Evolutionary conservation across 1,139 yeast species (phyloP).

Genomic region (Chernovozyma sophiae-reginae): DNA sequence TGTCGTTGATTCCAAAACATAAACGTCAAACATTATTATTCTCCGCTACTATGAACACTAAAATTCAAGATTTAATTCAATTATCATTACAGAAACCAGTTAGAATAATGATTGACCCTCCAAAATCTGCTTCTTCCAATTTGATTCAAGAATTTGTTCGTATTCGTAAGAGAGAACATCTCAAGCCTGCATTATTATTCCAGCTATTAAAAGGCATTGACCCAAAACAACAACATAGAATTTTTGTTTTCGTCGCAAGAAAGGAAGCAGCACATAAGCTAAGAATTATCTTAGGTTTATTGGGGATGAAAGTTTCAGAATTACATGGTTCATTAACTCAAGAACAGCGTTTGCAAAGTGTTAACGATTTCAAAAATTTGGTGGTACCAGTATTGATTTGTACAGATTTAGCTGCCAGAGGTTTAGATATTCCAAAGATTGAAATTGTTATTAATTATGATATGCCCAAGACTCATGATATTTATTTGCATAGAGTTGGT

Average conservation of each 20-base stretch:
- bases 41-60: slow-evolving; percentile 97
- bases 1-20: slow-evolving; percentile 73
- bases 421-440: slow-evolving; percentile 96
- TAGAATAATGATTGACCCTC: slow-evolving; percentile 93
- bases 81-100: slow-evolving; percentile 87
- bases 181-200: slow-evolving; percentile 79
- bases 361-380: slow-evolving; percentile 75
- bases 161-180: slow-evolving; percentile 80
- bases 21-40: slow-evolving; percentile 91
- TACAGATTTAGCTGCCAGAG: slow-evolving; percentile 98
- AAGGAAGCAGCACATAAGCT: slow-evolving; percentile 87
- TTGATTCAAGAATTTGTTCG: slow-evolving; percentile 91
- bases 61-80: slow-evolving; percentile 81
- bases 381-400: slow-evolving; percentile 85
- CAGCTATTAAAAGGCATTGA: slow-evolving; percentile 66
- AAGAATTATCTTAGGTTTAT: slow-evolving; percentile 77
- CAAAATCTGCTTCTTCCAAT: slow-evolving; percentile 85
- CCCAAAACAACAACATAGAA: slow-evolving; percentile 57
- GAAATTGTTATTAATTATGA: slow-evolving; percentile 92
- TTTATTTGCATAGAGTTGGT: slow-evolving; percentile 95
- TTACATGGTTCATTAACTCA: slow-evolving; percentile 92
- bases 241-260: slow-evolving; percentile 86
- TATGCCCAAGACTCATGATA: slow-evolving; percentile 89
- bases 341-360: slow-evolving; percentile 87
- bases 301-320: slow-evolving; percentile 87